These are phyloP conservation scores for Ceratocystis destructans DNA, from an alignment of 2,329 filamentous ascomycete genomes.

Conservation along the genomic window DNA sequence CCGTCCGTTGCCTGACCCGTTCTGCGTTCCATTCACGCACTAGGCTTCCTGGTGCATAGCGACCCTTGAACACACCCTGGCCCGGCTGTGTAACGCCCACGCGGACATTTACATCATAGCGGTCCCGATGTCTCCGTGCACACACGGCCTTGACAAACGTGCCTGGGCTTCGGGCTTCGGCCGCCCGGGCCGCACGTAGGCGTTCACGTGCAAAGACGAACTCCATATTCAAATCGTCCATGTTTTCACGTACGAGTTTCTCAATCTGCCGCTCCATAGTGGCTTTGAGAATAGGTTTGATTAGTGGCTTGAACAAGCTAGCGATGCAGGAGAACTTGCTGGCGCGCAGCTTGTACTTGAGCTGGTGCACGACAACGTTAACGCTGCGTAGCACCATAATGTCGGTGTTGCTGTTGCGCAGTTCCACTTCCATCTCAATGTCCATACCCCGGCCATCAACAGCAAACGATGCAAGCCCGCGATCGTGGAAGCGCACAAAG, in stretches of 20 bases:
- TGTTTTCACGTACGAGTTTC: constrained; percentile 51
- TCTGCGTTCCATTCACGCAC: constrained; percentile 84
- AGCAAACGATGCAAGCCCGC: constrained; percentile 73
- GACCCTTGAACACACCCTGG: constrained; percentile 56
- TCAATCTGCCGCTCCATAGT: constrained; percentile 69
- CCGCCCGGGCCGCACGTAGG: constrained; percentile 70
- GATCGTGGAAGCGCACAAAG: constrained; percentile 59
- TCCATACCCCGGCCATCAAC: constrained; percentile 82
- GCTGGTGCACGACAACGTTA: constrained; percentile 70
- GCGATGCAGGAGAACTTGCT: constrained; percentile 64
- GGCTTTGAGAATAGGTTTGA: constrained; percentile 67
- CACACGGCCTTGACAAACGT: constrained; percentile 71
- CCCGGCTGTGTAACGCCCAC: constrained; percentile 38
- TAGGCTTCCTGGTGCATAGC: constrained; percentile 80
- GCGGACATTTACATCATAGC: constrained; percentile 61
- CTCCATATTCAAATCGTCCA: constrained; percentile 69
- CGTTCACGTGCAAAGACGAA: constrained; percentile 76
- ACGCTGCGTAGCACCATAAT: constrained; percentile 66
- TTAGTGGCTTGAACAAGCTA: constrained; percentile 72
- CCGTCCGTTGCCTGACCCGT: constrained; percentile 53
- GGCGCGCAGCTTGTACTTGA: constrained; percentile 62
- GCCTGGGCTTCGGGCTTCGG: constrained; percentile 25
- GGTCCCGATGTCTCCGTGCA: constrained; percentile 67
- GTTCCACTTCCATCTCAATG: constrained; percentile 69
- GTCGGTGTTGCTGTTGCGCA: constrained; percentile 64